Conservation (phyloP, 2,329 filamentous ascomycete species). For the Colletotrichum sansevieriae region DNA sequence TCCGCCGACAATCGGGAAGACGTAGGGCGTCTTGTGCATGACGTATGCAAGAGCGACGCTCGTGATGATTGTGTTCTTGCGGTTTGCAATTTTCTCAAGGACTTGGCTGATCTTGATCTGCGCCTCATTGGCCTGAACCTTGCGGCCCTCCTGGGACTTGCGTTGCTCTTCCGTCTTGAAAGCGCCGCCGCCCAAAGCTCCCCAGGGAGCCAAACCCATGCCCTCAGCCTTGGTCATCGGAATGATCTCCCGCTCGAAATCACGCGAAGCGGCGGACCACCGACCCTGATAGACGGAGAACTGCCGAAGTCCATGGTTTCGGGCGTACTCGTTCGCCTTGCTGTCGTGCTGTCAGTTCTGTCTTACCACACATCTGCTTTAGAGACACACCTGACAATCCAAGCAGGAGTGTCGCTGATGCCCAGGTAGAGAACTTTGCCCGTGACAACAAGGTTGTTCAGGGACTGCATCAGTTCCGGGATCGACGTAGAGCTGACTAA, state of each 20-base stretch:
- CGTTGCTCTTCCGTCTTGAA: constrained; percentile 52
- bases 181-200: constrained; percentile 59
- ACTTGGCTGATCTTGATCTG: constrained; percentile 64
- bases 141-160: constrained; percentile 52
- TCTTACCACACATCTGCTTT: constrained; percentile 3
- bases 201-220: constrained; percentile 70
- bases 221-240: constrained; percentile 74
- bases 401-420: constrained; percentile 77
- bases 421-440: constrained; percentile 77
- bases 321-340: constrained; percentile 77
- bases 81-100: constrained; percentile 63
- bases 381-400: constrained; percentile 66
- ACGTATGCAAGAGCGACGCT: constrained; percentile 78
- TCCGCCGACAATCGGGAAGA: constrained; percentile 80
- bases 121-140: constrained; percentile 58
- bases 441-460: constrained; percentile 69
- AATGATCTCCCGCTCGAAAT: constrained; percentile 78
- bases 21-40: constrained; percentile 77
- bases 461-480: constrained; percentile 75
- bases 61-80: constrained; percentile 58
- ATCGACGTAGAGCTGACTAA: constrained; percentile 64
- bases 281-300: constrained; percentile 78
- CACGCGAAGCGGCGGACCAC: constrained; percentile 73
- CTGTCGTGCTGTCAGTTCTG: constrained; percentile 45
- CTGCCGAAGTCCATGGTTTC: constrained; percentile 75